Percentiles rank a stretch among this genome's conserved stretches.
Evolutionary conservation across 2,329 filamentous ascomycete genomes (phyloP).

Genomic region (Apiospora saccharicola): DNA sequence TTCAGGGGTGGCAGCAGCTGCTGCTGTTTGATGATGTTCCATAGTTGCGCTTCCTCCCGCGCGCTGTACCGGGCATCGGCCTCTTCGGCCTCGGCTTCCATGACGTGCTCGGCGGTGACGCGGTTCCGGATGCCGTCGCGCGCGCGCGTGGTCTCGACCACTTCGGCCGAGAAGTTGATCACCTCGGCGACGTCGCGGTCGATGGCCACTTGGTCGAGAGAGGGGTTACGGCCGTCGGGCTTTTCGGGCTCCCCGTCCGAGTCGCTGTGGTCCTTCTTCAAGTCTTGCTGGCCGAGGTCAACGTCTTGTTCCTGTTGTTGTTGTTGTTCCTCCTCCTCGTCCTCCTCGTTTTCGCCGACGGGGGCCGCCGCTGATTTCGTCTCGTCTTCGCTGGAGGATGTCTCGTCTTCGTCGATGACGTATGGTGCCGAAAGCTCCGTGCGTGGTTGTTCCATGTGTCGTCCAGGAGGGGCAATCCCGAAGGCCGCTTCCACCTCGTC

Average conservation of each 20-base stretch:
- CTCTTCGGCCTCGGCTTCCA: constrained; percentile 37
- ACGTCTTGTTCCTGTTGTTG: not conserved
- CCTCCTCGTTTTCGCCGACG: not conserved
- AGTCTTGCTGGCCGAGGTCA: not conserved
- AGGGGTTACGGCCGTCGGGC: not conserved
- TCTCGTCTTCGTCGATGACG: constrained; percentile 18
- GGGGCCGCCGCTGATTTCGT: constrained; percentile 15
- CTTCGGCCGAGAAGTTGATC: constrained; percentile 32
- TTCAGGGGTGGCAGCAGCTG: not conserved
- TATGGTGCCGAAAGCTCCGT: not conserved
- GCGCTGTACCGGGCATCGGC: constrained; percentile 32
- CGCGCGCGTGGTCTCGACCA: constrained; percentile 30
- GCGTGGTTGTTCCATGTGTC: not conserved
- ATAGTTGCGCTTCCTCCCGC: constrained; percentile 37
- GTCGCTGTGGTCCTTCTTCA: not conserved
- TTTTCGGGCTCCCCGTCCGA: not conserved
- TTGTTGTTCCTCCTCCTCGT: constrained; percentile 14
- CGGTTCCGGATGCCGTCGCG: constrained; percentile 31
- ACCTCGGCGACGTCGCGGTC: constrained; percentile 36
- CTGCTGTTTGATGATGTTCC: constrained; percentile 32
- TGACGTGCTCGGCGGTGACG: constrained; percentile 37
- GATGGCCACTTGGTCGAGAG: constrained; percentile 26
- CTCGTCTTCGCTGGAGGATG: constrained; percentile 20
- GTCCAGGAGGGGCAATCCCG: constrained; percentile 29
- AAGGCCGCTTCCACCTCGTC: constrained; percentile 53